A percentile compares a stretch with the other conserved stretches of the same genome.
Conservation (phyloP, 352 stramenopile genomes). For the Phytophthora pinifolia region DNA sequence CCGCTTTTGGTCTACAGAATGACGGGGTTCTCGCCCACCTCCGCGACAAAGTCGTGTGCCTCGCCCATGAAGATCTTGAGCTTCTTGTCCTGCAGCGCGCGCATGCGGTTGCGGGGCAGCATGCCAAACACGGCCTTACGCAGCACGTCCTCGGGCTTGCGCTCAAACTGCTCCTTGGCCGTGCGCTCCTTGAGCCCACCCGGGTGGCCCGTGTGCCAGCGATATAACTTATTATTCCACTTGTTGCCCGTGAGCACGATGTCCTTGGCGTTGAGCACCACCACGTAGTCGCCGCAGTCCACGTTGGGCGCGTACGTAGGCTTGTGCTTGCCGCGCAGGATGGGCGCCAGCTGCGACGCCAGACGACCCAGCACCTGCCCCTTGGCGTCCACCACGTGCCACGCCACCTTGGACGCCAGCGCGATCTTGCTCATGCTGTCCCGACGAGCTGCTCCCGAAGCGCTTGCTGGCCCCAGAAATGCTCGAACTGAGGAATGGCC, state of each 20-base stretch:
- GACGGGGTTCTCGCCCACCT: constrained; percentile 88
- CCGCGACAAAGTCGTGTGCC: constrained; percentile 89
- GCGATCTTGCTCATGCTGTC: constrained; percentile 81
- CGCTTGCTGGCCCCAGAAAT: constrained; percentile 20
- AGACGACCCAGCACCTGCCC: constrained; percentile 96
- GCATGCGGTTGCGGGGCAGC: constrained; percentile 97
- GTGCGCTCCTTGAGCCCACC: constrained; percentile 96
- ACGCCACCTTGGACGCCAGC: constrained; percentile 83
- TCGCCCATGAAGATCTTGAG: constrained; percentile 96
- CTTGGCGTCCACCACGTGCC: constrained; percentile 97
- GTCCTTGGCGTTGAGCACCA: constrained; percentile 96
- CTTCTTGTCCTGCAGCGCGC: constrained; percentile 94
- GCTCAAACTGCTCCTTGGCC: constrained; percentile 93
- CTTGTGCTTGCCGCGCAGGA: constrained; percentile 99
- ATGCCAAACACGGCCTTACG: constrained; percentile 97
- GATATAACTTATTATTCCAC: constrained; percentile 97
- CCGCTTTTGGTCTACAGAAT: constrained; percentile 53
- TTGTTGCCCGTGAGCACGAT: constrained; percentile 96
- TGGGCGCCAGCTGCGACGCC: constrained; percentile 94
- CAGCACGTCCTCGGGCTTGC: constrained; percentile 95
- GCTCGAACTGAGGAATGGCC: neutral
- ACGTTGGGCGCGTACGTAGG: constrained; percentile 97
- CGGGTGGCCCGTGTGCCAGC: constrained; percentile 98
- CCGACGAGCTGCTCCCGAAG: neutral
- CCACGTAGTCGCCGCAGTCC: constrained; percentile 98